phyloP scores from a whole-genome alignment of 345 rosid genomes.

The Arabis hirsuta region DNA sequence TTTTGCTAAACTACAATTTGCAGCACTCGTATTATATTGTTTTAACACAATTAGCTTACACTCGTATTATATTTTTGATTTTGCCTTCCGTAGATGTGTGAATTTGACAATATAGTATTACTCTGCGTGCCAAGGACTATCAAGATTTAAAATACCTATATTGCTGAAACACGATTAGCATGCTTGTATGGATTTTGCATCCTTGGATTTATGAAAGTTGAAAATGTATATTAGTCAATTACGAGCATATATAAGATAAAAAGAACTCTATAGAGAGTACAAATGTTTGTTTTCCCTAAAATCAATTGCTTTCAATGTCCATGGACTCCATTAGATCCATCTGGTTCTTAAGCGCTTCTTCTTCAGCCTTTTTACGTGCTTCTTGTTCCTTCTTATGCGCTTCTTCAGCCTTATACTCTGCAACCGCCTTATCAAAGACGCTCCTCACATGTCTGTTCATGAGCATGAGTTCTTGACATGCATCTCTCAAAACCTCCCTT shows the following conservation, averaged over 20 bases:
- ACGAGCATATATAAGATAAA: background rate
- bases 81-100: background rate
- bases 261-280: background rate
- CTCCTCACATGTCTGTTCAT: constrained; percentile 78
- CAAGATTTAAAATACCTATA: background rate
- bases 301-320: constrained; percentile 30
- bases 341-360: constrained; percentile 27
- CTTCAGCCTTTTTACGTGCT: background rate
- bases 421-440: constrained; percentile 65
- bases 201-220: background rate
- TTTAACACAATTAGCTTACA: no score
- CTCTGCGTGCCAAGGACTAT: no score
- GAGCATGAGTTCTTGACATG: constrained; percentile 76
- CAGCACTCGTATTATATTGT: background rate
- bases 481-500: constrained; percentile 80
- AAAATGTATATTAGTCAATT: constrained; percentile 5
- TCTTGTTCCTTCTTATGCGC: background rate
- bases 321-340: constrained; percentile 18
- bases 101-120: background rate
- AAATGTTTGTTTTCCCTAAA: constrained; percentile 5
- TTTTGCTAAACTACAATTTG: constrained; percentile 1
- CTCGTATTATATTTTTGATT: background rate
- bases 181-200: background rate
- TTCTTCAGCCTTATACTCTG: constrained; percentile 40
- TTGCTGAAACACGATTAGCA: background rate